Evolutionary conservation across 306 rosid species (phyloP).

Genomic region (Lagenaria siceraria): DNA sequence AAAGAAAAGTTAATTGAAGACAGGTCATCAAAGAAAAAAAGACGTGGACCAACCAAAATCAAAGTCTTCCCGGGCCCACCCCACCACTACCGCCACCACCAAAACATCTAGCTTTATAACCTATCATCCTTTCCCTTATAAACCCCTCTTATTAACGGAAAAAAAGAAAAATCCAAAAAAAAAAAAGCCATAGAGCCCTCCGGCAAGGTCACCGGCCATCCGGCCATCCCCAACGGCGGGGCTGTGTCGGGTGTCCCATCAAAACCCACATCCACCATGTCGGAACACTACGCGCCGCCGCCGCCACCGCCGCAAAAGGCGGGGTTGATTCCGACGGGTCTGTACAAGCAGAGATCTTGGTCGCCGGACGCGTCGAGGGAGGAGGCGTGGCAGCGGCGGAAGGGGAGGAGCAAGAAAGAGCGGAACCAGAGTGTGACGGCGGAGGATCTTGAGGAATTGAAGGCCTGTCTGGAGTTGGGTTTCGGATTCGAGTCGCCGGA

Average conservation of each 20-base stretch:
- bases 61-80: neutral
- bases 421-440: conserved; percentile 44
- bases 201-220: neutral
- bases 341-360: conserved; percentile 55
- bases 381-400: conserved; percentile 65
- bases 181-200: neutral
- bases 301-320: neutral
- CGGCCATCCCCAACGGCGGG: neutral
- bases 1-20: neutral
- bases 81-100: too few species aligned
- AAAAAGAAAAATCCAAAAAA: neutral
- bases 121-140: neutral
- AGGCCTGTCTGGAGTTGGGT: conserved; percentile 76
- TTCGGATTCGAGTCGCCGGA: conserved; percentile 53
- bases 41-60: conserved; percentile 9
- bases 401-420: conserved; percentile 1
- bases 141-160: neutral
- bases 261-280: conserved; percentile 15
- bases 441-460: conserved; percentile 57
- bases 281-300: conserved; percentile 20
- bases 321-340: conserved; percentile 6
- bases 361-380: conserved; percentile 57
- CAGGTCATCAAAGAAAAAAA: neutral
- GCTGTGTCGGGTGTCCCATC: neutral
- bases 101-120: neutral